These are phyloP conservation scores for Neonectria magnoliae DNA, from an alignment of 2,329 filamentous ascomycete genomes.

Conservation along the genomic window DNA sequence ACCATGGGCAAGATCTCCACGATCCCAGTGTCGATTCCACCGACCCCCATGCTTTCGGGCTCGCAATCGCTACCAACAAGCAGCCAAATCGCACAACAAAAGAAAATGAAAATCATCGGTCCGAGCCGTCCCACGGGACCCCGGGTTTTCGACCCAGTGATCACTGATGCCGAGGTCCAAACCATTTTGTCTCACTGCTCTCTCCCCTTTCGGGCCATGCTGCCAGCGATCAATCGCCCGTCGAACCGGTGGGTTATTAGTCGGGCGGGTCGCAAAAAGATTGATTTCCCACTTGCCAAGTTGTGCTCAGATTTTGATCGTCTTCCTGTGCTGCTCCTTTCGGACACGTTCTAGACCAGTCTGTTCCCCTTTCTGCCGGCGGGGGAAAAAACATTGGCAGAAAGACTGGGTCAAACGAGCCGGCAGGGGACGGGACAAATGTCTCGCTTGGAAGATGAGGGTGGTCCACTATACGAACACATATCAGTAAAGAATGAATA, in stretches of 20 bases:
- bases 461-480: background rate
- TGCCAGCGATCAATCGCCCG: background rate
- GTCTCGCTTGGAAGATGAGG: background rate
- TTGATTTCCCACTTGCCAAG: background rate
- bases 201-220: background rate
- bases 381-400: background rate
- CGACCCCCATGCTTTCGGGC: background rate
- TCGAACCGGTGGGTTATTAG: background rate
- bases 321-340: background rate
- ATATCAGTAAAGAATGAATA: background rate
- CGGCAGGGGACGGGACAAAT: background rate
- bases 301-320: background rate
- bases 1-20: background rate
- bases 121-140: conserved; percentile 1
- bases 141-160: background rate
- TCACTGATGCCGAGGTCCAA: background rate
- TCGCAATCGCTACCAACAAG: background rate
- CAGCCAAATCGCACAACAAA: background rate
- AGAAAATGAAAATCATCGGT: background rate
- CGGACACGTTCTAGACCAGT: background rate
- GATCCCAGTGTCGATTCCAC: background rate
- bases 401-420: background rate
- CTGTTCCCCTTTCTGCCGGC: conserved; percentile 1
- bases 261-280: background rate
- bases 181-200: background rate